phyloP scores from a whole-genome alignment of 441 rosid genomes.

The Gossypium gossypioides region DNA sequence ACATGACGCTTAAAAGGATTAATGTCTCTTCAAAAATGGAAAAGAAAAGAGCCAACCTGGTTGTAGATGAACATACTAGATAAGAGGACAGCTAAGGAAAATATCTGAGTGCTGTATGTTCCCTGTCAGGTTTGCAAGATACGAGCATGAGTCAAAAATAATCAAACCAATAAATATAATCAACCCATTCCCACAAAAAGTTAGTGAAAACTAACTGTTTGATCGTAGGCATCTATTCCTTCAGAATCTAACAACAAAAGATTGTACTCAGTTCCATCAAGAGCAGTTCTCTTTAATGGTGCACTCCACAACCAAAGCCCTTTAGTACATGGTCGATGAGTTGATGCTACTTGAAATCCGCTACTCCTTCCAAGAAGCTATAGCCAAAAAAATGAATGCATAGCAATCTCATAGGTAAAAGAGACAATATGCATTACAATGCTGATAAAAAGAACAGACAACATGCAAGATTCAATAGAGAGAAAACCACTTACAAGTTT shows the following conservation, averaged over 20 bases:
- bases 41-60: slow-evolving; percentile 45
- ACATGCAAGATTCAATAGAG: not conserved
- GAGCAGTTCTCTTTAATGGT: slow-evolving; percentile 79
- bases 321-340: slow-evolving; percentile 92
- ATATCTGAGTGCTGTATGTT: slow-evolving; percentile 96
- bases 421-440: not conserved
- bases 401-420: not conserved
- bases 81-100: slow-evolving; percentile 87
- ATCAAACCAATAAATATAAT: not conserved
- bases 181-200: not conserved
- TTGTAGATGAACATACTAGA: slow-evolving; percentile 96
- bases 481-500: not conserved
- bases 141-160: not conserved
- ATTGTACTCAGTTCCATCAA: slow-evolving; percentile 88
- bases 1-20: not conserved
- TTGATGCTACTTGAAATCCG: slow-evolving; percentile 95
- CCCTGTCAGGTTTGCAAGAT: slow-evolving; percentile 41
- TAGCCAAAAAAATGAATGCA: slow-evolving; percentile 16
- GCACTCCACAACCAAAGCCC: slow-evolving; percentile 99
- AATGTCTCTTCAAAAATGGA: not conserved
- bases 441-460: not conserved
- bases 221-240: slow-evolving; percentile 96
- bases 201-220: slow-evolving; percentile 53
- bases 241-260: slow-evolving; percentile 81
- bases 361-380: slow-evolving; percentile 97